Base-by-base conservation (phyloP, 2,329 filamentous ascomycete species). In the Hawksworthiomyces lignivorus region DNA sequence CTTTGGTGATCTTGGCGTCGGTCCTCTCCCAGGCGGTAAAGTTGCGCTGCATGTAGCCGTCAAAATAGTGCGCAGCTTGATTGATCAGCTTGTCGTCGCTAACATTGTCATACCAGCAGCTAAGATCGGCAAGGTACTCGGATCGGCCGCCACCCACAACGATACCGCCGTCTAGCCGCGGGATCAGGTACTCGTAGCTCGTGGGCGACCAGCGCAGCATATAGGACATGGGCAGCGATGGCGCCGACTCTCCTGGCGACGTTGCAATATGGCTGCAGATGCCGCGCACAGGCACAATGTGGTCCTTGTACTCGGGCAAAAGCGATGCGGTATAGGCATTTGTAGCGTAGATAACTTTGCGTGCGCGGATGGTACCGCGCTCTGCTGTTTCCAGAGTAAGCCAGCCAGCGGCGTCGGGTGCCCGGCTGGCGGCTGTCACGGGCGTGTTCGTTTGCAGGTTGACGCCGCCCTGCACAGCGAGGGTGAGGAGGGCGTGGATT, bases 11-110 rank as follows among this genome's bases (percentile, higher is more conserved):
- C 35, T 54, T 41, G 7, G 63, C 65, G 7, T 55, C 56, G 22
- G 56, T 66, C 4, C 63, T 50, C 37, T 72, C 67, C 72, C 70
- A 76, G 1, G 70, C 71, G 1, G 47, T 53, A 42, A 73, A 73
- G 36, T 60, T 60, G 5, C 61, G 54, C 46, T 68, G 65, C 64
- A 74, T 73, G 44, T 70, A 73, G 1, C 59, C 59, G 22, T 67
- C 58, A 46, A 72, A 75, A 50, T 74, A 68, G 24, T 55, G 39
- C 27, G 57, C 56, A 0, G 65, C 65, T 1, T 54, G 45, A 4
- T 62, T 59, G 14, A 77, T 68, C 4, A 68, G 48, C 8, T 56
- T 56, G 10, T 59, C 56, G 49, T 76, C 72, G 36, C 71, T 63
- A 7, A 58, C 60, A 28, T 64, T 69, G 17, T 64, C 56, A 45